phyloP scores from a whole-genome alignment of 306 rosid genomes.

The Prunus padus region DNA sequence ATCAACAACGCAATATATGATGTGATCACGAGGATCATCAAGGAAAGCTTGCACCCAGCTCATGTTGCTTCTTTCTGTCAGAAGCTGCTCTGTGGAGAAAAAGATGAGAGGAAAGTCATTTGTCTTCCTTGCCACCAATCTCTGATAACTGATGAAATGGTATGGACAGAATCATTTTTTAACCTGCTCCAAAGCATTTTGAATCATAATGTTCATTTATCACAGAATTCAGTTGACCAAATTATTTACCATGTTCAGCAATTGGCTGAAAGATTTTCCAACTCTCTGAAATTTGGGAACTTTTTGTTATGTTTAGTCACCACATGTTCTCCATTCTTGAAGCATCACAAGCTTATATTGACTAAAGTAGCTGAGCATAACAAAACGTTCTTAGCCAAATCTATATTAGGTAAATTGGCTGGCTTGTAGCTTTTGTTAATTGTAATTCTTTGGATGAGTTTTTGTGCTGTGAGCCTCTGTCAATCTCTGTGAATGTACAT shows the following conservation, averaged over 20 bases:
- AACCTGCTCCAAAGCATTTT: slow-evolving; percentile 36
- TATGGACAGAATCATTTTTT: slow-evolving; percentile 46
- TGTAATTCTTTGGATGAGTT: slow-evolving; percentile 5
- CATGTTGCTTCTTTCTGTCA: slow-evolving; percentile 43
- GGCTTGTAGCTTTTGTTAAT: slow-evolving; percentile 24
- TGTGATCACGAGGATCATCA: slow-evolving; percentile 35
- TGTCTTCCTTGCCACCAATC: slow-evolving; percentile 38
- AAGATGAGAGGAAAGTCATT: slow-evolving; percentile 32
- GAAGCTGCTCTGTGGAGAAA: slow-evolving; percentile 37
- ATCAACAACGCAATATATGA: slow-evolving; percentile 40
- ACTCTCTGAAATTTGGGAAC: slow-evolving; percentile 42
- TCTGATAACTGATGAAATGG: slow-evolving; percentile 31
- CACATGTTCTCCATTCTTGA: slow-evolving; percentile 36
- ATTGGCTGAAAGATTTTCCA: slow-evolving; percentile 25
- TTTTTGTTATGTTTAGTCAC: slow-evolving; percentile 38
- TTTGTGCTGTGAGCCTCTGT: not conserved
- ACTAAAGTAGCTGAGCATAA: slow-evolving; percentile 30
- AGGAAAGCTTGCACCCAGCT: slow-evolving; percentile 41
- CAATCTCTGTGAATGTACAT: not conserved
- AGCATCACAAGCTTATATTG: slow-evolving; percentile 33
- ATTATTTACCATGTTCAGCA: slow-evolving; percentile 37
- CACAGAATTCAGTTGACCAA: slow-evolving; percentile 39
- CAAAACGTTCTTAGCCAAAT: slow-evolving; percentile 32
- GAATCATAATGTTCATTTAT: slow-evolving; percentile 33
- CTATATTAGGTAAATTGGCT: slow-evolving; percentile 34